Evolutionary conservation across 352 stramenopile genomes (phyloP), one percentile per base, ranked within the genome.

Genomic region (Phytophthora citricola): DNA sequence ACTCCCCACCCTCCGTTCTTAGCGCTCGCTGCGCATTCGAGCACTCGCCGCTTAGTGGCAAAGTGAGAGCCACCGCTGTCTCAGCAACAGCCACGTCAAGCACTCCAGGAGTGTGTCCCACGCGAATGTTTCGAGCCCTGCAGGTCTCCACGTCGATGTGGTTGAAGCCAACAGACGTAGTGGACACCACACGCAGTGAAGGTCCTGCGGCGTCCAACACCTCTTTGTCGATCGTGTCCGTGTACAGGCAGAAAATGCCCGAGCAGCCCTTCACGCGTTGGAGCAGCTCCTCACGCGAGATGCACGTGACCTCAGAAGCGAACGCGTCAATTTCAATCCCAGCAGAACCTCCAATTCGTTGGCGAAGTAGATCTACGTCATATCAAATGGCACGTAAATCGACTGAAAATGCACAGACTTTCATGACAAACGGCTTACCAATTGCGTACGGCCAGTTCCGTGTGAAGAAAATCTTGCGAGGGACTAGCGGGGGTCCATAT

Each of bases 101-200:
- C n/a, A 97, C 91, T 50, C 88, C 85, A 36, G 83, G 85, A 5
- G 89, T 96, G 71, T 96, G 90, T 24, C 87, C 87, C 7, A 97
- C 83, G 27, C 66, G 66, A 56, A 97, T 90, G 39, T 79, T 76
- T 22, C 71, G 60, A 38, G 77, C 79, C 15, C 80, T 68, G 39
- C 86, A 95, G 24, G 83, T 83, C n/a, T 85, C 69, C 2, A 96
- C 66, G 57, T 95, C 89, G 67, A 97, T 94, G 69, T 97, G 91
- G 78, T 97, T 93, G 50, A 89, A 87, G 54, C 91, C 91, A 2
- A 94, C 90, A 17, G 84, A 95, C 71, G 96, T 91, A 12, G 91
- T 97, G 49, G 58, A 92, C 15, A 89, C 81, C 14, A 90, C 81
- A 15, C 78, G 75, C 7, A 93, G 64, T 40, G 73, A 72, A 14